A percentile compares a stretch with the other conserved stretches of the same genome.
Conservation (phyloP, 805 yeast species). For the Cyberlindnera veronae region DNA sequence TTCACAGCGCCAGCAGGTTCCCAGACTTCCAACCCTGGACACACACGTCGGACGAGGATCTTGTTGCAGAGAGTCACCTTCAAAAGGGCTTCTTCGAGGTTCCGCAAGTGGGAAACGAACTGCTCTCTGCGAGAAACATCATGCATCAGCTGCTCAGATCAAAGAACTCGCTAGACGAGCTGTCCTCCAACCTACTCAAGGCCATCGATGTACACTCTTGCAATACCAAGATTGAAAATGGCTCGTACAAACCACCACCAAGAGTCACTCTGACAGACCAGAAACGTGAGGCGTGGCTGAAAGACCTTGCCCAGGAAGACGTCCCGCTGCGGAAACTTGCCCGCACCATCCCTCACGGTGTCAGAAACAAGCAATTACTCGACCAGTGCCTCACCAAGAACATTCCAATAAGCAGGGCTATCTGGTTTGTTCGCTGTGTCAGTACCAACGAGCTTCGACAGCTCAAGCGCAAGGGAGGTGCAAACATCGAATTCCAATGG, state of each 20-base stretch:
- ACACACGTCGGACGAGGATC: conserved; percentile 53
- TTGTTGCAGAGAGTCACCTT: conserved; percentile 48
- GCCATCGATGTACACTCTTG: conserved; percentile 46
- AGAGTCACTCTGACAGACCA: conserved; percentile 87
- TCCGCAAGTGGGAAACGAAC: conserved; percentile 61
- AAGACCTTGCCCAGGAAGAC: conserved; percentile 65
- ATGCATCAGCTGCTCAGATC: conserved; percentile 32
- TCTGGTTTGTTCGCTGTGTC: conserved; percentile 90
- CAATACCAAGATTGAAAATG: conserved; percentile 42
- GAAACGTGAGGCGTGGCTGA: conserved; percentile 81
- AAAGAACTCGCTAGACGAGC: conserved; percentile 41
- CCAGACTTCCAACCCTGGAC: conserved; percentile 78
- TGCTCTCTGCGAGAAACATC: conserved; percentile 63
- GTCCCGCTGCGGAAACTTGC: conserved; percentile 67
- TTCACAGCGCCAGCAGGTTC: conserved; percentile 31
- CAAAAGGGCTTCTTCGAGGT: conserved; percentile 71
- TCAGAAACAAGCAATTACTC: conserved; percentile 65
- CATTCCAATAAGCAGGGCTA: conserved; percentile 76
- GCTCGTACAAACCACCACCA: conserved; percentile 76
- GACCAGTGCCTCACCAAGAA: conserved; percentile 66
- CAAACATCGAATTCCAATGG: conserved; percentile 58
- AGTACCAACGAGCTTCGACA: conserved; percentile 72
- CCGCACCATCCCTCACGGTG: conserved; percentile 86
- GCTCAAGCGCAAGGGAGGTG: conserved; percentile 45
- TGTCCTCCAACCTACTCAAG: conserved; percentile 43